phyloP scores from a whole-genome alignment of 208 protist genomes.

The Trypanosoma mega region DNA sequence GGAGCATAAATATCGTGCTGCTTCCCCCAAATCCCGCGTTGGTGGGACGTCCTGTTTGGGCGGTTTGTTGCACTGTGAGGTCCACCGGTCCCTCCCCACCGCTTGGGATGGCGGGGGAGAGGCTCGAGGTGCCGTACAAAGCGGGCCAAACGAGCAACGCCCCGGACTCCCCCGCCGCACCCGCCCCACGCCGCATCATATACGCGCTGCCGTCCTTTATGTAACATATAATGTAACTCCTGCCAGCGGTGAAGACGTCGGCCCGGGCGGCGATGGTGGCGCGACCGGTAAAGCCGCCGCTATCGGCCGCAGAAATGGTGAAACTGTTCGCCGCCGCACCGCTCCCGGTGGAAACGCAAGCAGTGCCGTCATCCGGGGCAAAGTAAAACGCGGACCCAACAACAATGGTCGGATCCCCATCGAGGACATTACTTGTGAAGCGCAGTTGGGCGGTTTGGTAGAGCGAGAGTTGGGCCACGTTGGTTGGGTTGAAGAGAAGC shows the following conservation, averaged over 20 bases:
- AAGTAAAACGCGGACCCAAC: conserved; percentile 70
- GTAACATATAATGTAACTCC: conserved; percentile 77
- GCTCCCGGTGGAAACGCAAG: conserved; percentile 17
- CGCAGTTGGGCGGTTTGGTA: conserved; percentile 70
- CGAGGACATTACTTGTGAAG: conserved; percentile 60
- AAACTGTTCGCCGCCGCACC: conserved; percentile 33
- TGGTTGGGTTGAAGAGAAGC: conserved; percentile 64
- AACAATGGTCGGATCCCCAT: conserved; percentile 51
- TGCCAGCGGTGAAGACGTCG: conserved; percentile 46
- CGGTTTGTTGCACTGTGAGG: conserved; percentile 42
- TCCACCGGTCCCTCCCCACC: conserved; percentile 59
- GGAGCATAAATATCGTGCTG: conserved; percentile 64
- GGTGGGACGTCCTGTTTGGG: conserved; percentile 32
- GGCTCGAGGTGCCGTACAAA: conserved; percentile 60
- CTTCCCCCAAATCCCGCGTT: conserved; percentile 60
- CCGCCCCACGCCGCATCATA: conserved; percentile 33
- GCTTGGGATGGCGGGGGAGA: conserved; percentile 34
- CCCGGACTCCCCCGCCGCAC: conserved; percentile 3
- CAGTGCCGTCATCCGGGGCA: conserved; percentile 20
- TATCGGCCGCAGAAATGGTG: conserved; percentile 32
- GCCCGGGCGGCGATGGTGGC: conserved; percentile 34
- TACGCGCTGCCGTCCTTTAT: conserved; percentile 31
- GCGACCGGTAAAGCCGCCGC: conserved; percentile 42
- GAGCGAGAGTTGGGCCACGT: conserved; percentile 73
- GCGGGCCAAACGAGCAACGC: conserved; percentile 57